Evolutionary conservation across 352 stramenopile genomes (phyloP), one percentile per base, ranked within the genome.

Genomic region (Pythium phragmitis): DNA sequence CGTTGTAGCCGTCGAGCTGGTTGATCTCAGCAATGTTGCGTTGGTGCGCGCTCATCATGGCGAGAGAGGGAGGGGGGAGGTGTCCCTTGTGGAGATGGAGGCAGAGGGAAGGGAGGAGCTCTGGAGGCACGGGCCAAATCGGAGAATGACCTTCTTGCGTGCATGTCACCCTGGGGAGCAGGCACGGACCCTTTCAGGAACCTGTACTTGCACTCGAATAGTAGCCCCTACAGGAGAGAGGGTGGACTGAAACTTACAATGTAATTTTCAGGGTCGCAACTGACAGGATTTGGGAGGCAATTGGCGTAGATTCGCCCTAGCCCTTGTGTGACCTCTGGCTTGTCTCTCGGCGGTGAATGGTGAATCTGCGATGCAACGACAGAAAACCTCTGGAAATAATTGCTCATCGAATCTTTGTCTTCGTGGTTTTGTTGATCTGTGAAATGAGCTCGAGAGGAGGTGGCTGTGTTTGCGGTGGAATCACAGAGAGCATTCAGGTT

Each of bases 1-100:
- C 94, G 65, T 99, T 96, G 76, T 96, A 99, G 54, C 88, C 88
- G 39, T 91, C 76, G n/a, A 96, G 81, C 50, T 70, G 56, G 68
- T 94, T 94, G 81, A 94, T 96, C 67, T 87, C 77, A 36, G 89
- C 73, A 55, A 96, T 94, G 77, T 91, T 92, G 73, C 76, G 80
- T 74, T 91, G 77, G 69, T 93, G 85, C 7, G 76, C 68, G 46
- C 66, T 70, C 72, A 82, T 85, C 13, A 51, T 53, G 11, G 47
- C 19, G 34, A 17, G 43, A 37, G 33, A 53, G 56, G 46, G 52
- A 64, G 49, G 26, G 42, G 58, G 42, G 65, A 57, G 51, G 33
- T 30, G 26, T 30, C 26, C 26, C 26, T 30, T 30, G 26, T 19
- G 41, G 39, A 36, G 39, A 30, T 23, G 33, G 30, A 57, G 21